Base-by-base conservation (phyloP, 2,329 filamentous ascomycete genomes). In the Periconia sp. region DNA sequence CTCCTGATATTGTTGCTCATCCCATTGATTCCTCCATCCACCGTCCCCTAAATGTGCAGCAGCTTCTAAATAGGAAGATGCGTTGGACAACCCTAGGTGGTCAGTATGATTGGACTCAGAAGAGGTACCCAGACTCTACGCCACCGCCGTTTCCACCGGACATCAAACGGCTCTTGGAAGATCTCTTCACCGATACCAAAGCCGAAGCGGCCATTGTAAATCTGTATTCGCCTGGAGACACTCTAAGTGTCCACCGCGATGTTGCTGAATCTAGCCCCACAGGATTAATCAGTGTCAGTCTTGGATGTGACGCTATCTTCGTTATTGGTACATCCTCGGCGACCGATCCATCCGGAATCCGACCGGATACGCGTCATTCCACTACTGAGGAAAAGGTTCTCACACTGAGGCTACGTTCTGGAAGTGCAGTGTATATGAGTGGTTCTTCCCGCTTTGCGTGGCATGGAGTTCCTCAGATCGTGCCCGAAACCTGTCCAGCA, bases 61-160 rank as follows among this genome's bases (percentile, higher is more conserved):
- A 86, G 60, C 82, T 92, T 21, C 77, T 97, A 30, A 82, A 85
- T 43, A 87, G 86, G 50, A 92, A 89, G 49, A 80, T 97, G 17
- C 89, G 92, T 56, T 99, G 94, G 94, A 82, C 95, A 29, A 97
- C 92, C 0, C 81, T 99, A 3, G 94, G 94, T 36, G 92, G 91
- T 0, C 94, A 97, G 68, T 97, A 97, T 69, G 89, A 97, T 73
- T 97, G 92, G 94, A 95, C 91, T 0, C 82, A 83, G 43, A 92
- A 95, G 54, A 74, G 82, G 10, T 97, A 97, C 63, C 91, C 92
- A 0, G 67, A 76, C 8, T 77, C 79, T n/a, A 47, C 67, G 3
- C 85, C 88, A 1, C 89, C 89, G 0, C 60, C 73, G 0, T 96
- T 96, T 57, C 92, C 92, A 0, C 28, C 66, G 1, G 90, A 96